Evolutionary conservation across 176 grass and related monocot species (phyloP), one percentile per base, ranked within the genome.

Genomic region (Carex scoparia): DNA sequence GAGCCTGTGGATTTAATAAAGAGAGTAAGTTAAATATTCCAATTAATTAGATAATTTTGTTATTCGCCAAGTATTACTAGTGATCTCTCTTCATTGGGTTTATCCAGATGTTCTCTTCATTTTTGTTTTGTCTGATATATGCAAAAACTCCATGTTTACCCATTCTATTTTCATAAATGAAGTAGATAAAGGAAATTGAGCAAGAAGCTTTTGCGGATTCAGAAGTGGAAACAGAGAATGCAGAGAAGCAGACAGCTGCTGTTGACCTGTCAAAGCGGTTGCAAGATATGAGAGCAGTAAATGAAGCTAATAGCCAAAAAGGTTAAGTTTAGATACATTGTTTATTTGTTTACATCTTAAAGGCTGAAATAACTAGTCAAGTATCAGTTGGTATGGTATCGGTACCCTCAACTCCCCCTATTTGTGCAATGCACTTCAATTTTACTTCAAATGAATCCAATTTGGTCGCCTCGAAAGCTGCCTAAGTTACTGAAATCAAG

Each of bases 161-260:
- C 55, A 3, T 71, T 30, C 58, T 81, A 33, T 7, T 51, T 83
- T 79, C 18, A 32, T 71, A 46, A 31, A 48, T 73, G 27, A 65
- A 65, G 68, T 84, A 98, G 95, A 90, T 94, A 66, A 98, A 95
- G 79, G 96, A 98, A 89, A 98, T 98, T 2, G 91, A 95, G 66
- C 75, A 88, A 80, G 96, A 98, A 91, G 73, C 88, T 61, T 91
- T 93, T 55, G 80, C 88, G 23, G 89, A 94, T 76, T 76, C 89
- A 53, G 88, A 86, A 37, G 83, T 75, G 74, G 76, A 83, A 28
- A 84, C 85, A 31, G 86, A 90, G 53, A 89, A 94, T 67, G 91
- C 87, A 49, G 42, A 87, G 49, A 97, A 91, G 81, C 94, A 93
- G 76, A 94, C 93, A n/a, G 90, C 96, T 33, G 93, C 96, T 31